Percentiles rank a stretch among this genome's conserved stretches.
Conservation (phyloP, 2,329 filamentous ascomycete genomes). For the Madurella mycetomatis region DNA sequence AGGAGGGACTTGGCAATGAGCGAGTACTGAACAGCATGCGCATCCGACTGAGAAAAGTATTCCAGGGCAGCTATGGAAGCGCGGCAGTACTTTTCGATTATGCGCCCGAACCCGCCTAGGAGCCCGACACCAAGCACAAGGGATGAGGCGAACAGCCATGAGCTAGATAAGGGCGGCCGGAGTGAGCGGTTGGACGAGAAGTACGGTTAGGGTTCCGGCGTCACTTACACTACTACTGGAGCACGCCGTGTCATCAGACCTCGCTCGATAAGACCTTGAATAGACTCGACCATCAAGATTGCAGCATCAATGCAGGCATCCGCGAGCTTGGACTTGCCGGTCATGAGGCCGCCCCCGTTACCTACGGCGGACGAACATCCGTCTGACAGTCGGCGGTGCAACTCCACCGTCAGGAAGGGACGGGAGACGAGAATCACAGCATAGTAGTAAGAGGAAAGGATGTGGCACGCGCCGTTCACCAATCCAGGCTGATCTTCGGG, state of each 20-base stretch:
- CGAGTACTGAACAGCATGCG: conserved; percentile 49
- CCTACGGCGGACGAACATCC: conserved; percentile 17
- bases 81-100: conserved; percentile 47
- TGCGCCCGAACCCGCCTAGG: conserved; percentile 48
- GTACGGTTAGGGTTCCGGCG: too few relatives aligned
- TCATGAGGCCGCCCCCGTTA: conserved; percentile 26
- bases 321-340: conserved; percentile 47
- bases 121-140: conserved; percentile 50
- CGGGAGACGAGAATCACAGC: conserved; percentile 54
- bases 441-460: conserved; percentile 52
- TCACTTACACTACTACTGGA: conserved; percentile 47
- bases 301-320: conserved; percentile 54
- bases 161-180: conserved; percentile 30
- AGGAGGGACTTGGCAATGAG: conserved; percentile 50
- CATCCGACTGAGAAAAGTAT: conserved; percentile 45
- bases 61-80: conserved; percentile 46
- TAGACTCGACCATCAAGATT: conserved; percentile 48
- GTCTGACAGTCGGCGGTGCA: conserved; percentile 43
- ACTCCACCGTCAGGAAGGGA: conserved; percentile 54
- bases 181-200: neutral
- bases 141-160: conserved; percentile 51
- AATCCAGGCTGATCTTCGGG: conserved; percentile 27
- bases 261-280: conserved; percentile 42
- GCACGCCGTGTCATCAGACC: conserved; percentile 41
- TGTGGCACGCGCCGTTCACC: conserved; percentile 46